Evolutionary conservation across 164 flowering plant genomes (phyloP).

Genomic region (Taxillus chinensis): DNA sequence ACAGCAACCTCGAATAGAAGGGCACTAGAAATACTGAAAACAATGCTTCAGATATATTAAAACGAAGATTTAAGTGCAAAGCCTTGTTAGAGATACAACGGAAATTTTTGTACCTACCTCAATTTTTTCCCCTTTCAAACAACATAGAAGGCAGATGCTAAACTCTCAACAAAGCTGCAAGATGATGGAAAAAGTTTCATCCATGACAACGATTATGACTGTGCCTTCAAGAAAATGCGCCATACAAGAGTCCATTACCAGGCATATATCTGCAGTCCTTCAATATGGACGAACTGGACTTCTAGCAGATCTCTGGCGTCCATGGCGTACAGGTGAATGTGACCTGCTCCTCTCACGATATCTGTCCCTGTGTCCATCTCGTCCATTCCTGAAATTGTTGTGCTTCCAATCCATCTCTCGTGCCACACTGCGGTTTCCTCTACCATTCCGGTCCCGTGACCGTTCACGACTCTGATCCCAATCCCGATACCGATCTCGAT

Average conservation of each 20-base stretch:
- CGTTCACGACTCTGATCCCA: constrained; percentile 42
- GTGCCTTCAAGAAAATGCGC: constrained; percentile 24
- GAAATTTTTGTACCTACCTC: constrained; percentile 56
- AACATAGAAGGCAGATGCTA: constrained; percentile 46
- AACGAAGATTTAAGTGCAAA: constrained; percentile 4
- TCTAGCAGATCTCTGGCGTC: constrained; percentile 53
- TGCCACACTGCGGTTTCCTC: constrained; percentile 53
- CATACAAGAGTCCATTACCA: no score
- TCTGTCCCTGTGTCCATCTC: constrained; percentile 62
- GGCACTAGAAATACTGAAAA: constrained; percentile 7
- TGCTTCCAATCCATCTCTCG: constrained; percentile 46
- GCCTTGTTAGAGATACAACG: constrained; percentile 15
- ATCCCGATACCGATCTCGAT: constrained; percentile 41
- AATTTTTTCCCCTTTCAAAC: constrained; percentile 38
- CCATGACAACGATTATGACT: constrained; percentile 23
- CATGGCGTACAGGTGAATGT: constrained; percentile 64
- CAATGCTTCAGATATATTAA: constrained; percentile 9
- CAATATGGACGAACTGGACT: constrained; percentile 52
- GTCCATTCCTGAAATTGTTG: constrained; percentile 47
- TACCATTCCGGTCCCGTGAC: constrained; percentile 50
- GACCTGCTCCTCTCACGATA: constrained; percentile 68
- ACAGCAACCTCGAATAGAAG: constrained; percentile 7
- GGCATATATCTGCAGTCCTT: constrained; percentile 26
- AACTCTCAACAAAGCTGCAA: constrained; percentile 60
- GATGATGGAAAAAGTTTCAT: constrained; percentile 40